Percentiles rank a stretch among this genome's conserved stretches.
Conservation (phyloP, 2,329 filamentous ascomycete species). For the Botrytis squamosa region DNA sequence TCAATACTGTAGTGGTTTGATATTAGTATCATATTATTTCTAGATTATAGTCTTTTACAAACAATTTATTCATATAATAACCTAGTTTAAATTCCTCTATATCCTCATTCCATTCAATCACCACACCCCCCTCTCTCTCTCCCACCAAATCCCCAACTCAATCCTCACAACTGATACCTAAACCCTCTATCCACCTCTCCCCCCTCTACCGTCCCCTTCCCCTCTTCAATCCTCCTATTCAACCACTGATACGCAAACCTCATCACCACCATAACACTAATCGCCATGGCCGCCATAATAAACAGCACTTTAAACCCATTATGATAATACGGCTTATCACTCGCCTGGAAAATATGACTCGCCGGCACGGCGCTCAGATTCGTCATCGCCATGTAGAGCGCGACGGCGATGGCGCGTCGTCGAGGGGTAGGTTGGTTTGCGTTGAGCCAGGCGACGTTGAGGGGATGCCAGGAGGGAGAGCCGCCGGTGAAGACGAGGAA, state of each 20-base stretch:
- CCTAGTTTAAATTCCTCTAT: neutral
- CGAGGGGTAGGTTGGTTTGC: slow-evolving; percentile 17
- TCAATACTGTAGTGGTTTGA: too few relatives aligned
- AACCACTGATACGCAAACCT: slow-evolving; percentile 18
- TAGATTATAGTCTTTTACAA: too few relatives aligned
- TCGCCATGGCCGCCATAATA: slow-evolving; percentile 19
- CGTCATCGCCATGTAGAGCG: slow-evolving; percentile 19
- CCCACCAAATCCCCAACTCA: neutral
- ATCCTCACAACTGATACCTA: slow-evolving; percentile 16
- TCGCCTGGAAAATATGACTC: slow-evolving; percentile 16
- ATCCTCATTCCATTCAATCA: neutral
- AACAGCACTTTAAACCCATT: slow-evolving; percentile 17
- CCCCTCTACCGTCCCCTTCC: slow-evolving; percentile 17
- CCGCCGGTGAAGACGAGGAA: slow-evolving; percentile 19
- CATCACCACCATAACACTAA: slow-evolving; percentile 15
- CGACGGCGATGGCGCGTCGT: slow-evolving; percentile 14
- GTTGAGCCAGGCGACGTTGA: slow-evolving; percentile 21
- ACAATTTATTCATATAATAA: too few relatives aligned
- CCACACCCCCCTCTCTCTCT: neutral
- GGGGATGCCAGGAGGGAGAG: slow-evolving; percentile 18
- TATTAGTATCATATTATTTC: too few relatives aligned
- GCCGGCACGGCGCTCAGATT: slow-evolving; percentile 15
- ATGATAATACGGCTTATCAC: slow-evolving; percentile 21
- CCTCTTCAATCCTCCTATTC: slow-evolving; percentile 15
- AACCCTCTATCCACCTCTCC: slow-evolving; percentile 19